Evolutionary conservation across 2,329 filamentous ascomycete genomes (phyloP).

Genomic region (Dactylellina parvicollis): DNA sequence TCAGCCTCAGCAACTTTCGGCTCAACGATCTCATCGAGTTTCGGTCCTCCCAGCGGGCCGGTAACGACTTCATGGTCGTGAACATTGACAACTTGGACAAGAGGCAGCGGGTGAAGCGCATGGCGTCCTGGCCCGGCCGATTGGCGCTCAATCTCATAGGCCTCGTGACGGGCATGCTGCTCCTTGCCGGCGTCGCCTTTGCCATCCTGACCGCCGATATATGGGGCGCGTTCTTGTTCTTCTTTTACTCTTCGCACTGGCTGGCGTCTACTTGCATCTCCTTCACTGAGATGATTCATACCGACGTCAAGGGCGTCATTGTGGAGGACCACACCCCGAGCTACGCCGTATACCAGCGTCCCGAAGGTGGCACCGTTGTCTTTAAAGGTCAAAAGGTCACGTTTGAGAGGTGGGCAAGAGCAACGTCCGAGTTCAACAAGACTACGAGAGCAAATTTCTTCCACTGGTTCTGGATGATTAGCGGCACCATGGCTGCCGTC

Average conservation of each 20-base stretch:
- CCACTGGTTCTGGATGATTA: conserved; percentile 59
- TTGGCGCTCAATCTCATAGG: conserved; percentile 56
- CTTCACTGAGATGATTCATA: conserved; percentile 56
- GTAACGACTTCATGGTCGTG: conserved; percentile 59
- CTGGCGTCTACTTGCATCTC: conserved; percentile 58
- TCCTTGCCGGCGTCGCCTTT: conserved; percentile 57
- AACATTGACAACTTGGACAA: conserved; percentile 55
- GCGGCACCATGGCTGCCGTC: conserved; percentile 58
- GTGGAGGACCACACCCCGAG: conserved; percentile 51
- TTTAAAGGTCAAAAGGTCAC: conserved; percentile 59
- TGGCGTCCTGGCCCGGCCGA: conserved; percentile 52
- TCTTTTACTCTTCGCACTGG: conserved; percentile 59
- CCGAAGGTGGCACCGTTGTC: conserved; percentile 59
- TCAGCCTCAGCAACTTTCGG: conserved; percentile 59
- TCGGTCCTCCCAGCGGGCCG: conserved; percentile 55
- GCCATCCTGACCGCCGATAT: conserved; percentile 58
- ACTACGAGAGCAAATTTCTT: conserved; percentile 47
- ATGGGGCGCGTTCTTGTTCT: conserved; percentile 59
- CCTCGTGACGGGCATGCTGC: conserved; percentile 57
- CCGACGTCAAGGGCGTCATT: conserved; percentile 51
- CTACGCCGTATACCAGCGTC: conserved; percentile 59
- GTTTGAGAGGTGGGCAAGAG: conserved; percentile 59
- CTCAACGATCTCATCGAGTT: conserved; percentile 59
- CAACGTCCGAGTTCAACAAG: conserved; percentile 59
- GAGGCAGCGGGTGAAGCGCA: conserved; percentile 6